Base-by-base conservation (phyloP, 768 basidiomycete species). In the Pseudohyphozyma bogoriensis region DNA sequence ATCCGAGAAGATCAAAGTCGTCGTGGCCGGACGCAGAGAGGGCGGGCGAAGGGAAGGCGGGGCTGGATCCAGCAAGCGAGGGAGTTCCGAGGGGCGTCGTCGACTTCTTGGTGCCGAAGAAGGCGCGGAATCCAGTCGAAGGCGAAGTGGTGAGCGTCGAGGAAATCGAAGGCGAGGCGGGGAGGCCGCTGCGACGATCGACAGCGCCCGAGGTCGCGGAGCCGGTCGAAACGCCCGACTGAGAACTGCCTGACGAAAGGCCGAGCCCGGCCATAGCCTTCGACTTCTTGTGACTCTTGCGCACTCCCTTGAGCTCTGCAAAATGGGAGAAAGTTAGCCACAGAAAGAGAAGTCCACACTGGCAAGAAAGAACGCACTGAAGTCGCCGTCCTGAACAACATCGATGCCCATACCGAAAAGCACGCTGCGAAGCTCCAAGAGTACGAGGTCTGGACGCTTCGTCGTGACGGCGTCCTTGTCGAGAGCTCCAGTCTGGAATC, bases 341-440 rank as follows among this genome's bases (percentile, higher is more conserved):
- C 20, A 46, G 28, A 18, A 44, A 26, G 0, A 26, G 20, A 28
- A 49, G 7, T 8, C 8, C n/a, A n/a, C n/a, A n/a, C n/a, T n/a
- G n/a, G n/a, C n/a, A 20, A 8, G 32, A 4, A 7, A 16, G 10
- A 29, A 61, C 60, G 35, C 13, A 78, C 89, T 92, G 77, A 81
- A 97, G 71, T 95, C 89, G 65, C 83, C 85, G 76, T 99, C 95
- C 35, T 82, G 74, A 69, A 85, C 82, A 60, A 92, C 80, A 59
- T 92, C 90, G 56, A 99, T 78, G 24, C 93, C 95, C 89, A 97
- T 90, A 35, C 81, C 81, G 67, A 83, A 80, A 62, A 99, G 78
- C 16, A 91, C 85, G 62, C 79, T 79, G 69, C 81, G 81, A 33
- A 97, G 81, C 71, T 90, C 87, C 61, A 79, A 81, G 77, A 97